These are phyloP conservation scores for Alternaria novae-zelandiae DNA, from an alignment of 2,329 filamentous ascomycete genomes.

Conservation along the genomic window DNA sequence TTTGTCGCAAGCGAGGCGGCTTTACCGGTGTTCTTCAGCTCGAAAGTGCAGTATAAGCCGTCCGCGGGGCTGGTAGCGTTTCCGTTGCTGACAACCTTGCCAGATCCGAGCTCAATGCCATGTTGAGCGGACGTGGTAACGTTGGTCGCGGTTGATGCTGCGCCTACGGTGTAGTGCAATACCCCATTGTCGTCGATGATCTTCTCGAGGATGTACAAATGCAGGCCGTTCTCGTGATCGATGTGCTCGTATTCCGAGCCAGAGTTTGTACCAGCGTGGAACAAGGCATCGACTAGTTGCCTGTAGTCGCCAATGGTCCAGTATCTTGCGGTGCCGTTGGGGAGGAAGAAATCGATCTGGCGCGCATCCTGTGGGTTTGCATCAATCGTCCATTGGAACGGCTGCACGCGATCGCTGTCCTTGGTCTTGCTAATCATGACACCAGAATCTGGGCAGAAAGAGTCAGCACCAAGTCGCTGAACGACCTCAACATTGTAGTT, in stretches of 20 bases:
- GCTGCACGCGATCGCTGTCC: conserved; percentile 48
- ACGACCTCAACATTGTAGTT: conserved; percentile 62
- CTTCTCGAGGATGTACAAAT: conserved; percentile 58
- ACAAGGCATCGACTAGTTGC: conserved; percentile 61
- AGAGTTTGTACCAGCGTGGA: conserved; percentile 61
- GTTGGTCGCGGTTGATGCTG: conserved; percentile 49
- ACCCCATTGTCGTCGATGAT: conserved; percentile 53
- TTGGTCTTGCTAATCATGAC: conserved; percentile 64
- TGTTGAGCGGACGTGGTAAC: conserved; percentile 42
- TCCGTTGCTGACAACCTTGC: conserved; percentile 18
- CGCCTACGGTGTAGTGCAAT: conserved; percentile 58
- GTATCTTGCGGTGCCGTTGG: conserved; percentile 56
- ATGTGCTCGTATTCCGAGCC: conserved; percentile 59
- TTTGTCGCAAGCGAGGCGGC: conserved; percentile 13
- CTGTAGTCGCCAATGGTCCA: conserved; percentile 62
- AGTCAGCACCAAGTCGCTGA: conserved; percentile 62
- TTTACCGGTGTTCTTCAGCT: conserved; percentile 56
- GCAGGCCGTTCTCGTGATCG: conserved; percentile 57
- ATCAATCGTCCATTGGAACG: conserved; percentile 63
- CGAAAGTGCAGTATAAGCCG: conserved; percentile 56
- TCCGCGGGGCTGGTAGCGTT: conserved; percentile 28
- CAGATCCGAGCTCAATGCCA: conserved; percentile 47
- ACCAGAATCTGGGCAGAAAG: conserved; percentile 59
- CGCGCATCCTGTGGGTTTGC: conserved; percentile 61
- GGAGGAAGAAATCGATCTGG: conserved; percentile 58